Percentiles rank a stretch among this genome's conserved stretches.
phyloP scores from a whole-genome alignment of 805 yeast genomes.

The Priceomyces fermenticarens region DNA sequence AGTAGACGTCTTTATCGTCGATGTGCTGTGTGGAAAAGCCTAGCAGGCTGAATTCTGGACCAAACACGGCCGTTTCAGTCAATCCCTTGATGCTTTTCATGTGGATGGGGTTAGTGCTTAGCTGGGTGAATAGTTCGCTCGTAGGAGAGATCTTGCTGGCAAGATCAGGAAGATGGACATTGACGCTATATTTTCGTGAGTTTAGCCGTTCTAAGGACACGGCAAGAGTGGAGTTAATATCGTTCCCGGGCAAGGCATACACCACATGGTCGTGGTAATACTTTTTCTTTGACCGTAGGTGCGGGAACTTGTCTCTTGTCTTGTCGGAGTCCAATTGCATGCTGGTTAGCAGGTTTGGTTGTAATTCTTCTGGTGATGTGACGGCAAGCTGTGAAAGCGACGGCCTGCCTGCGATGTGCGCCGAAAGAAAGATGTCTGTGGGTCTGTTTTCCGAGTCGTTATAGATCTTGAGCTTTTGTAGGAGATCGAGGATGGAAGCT shows the following conservation, averaged over 20 bases:
- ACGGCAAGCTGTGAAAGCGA: conserved; percentile 15
- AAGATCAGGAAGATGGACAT: conserved; percentile 43
- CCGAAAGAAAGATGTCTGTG: conserved; percentile 28
- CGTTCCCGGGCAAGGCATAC: conserved; percentile 24
- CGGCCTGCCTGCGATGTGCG: conserved; percentile 21
- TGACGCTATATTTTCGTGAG: conserved; percentile 30
- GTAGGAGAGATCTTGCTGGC: conserved; percentile 32
- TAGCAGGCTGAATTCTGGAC: conserved; percentile 9
- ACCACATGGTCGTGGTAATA: conserved; percentile 28
- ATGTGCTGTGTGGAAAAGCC: conserved; percentile 18
- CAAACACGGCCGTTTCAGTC: no score
- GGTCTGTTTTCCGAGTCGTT: conserved; percentile 17
- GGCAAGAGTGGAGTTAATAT: conserved; percentile 16
- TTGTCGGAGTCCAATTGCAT: neutral
- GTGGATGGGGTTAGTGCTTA: conserved; percentile 6
- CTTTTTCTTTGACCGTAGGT: conserved; percentile 20
- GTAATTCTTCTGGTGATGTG: conserved; percentile 16
- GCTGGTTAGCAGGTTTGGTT: conserved; percentile 3
- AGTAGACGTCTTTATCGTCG: conserved; percentile 7
- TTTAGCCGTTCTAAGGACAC: conserved; percentile 37
- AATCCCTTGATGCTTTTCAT: conserved; percentile 10
- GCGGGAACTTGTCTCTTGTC: conserved; percentile 26
- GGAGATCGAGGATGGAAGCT: conserved; percentile 9
- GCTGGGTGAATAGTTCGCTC: conserved; percentile 14
- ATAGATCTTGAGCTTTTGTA: conserved; percentile 20